phyloP scores from a whole-genome alignment of 148 eudicot genomes.

The Polygonum aviculare region DNA sequence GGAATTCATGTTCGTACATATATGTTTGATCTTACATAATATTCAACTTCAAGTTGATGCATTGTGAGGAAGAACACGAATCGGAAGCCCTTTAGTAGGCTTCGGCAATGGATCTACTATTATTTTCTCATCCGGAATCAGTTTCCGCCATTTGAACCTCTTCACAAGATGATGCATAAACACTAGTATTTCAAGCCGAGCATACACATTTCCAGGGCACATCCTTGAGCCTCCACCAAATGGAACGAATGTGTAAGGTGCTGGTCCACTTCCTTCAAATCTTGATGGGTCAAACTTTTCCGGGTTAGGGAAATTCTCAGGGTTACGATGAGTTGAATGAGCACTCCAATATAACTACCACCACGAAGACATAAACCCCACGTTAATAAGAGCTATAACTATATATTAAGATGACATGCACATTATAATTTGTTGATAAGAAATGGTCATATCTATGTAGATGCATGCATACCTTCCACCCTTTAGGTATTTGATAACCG shows the following conservation, averaged over 20 bases:
- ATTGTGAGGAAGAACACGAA: background rate
- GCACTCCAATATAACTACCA: slow-evolving; percentile 15
- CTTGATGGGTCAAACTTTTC: slow-evolving; percentile 18
- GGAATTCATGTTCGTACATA: background rate
- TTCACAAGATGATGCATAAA: background rate
- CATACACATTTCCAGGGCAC: background rate
- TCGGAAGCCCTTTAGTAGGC: slow-evolving; percentile 13
- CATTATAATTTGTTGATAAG: too few species aligned
- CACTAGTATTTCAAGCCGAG: background rate
- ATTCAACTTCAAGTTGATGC: background rate
- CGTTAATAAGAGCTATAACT: background rate
- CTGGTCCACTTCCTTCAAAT: slow-evolving; percentile 1
- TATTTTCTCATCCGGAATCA: background rate
- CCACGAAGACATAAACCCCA: background rate
- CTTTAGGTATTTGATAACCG: slow-evolving; percentile 23
- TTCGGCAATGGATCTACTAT: background rate
- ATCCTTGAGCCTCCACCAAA: slow-evolving; percentile 9
- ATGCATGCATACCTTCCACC: slow-evolving; percentile 13
- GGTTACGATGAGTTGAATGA: slow-evolving; percentile 16
- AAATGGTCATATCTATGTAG: background rate
- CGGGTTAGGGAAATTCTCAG: slow-evolving; percentile 17
- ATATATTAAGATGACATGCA: background rate
- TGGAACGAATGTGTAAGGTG: slow-evolving; percentile 6
- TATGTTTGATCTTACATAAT: background rate
- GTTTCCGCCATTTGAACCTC: slow-evolving; percentile 11